Evolutionary conservation across 495 filamentous ascomycete genomes (phyloP).

Genomic region (Cercophora sp.): DNA sequence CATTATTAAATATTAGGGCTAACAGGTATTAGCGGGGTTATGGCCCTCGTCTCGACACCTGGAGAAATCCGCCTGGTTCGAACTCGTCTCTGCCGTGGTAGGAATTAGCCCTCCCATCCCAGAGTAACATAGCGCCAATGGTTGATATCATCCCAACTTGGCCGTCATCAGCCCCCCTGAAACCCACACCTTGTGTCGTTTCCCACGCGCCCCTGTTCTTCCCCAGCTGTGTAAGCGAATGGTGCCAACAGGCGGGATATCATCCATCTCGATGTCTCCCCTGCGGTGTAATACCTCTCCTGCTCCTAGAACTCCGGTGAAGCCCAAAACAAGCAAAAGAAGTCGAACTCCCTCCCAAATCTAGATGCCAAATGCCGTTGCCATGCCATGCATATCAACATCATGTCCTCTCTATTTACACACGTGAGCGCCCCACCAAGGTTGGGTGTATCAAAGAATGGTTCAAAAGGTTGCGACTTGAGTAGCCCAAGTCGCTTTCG

Average conservation of each 20-base stretch:
- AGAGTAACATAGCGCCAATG: neutral
- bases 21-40: constrained; percentile 21
- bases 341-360: constrained; percentile 37
- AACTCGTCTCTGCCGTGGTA: neutral
- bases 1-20: constrained; percentile 32
- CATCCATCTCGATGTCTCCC: constrained; percentile 19
- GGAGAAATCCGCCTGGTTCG: constrained; percentile 4
- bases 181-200: constrained; percentile 7
- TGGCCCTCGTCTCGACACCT: constrained; percentile 7
- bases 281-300: constrained; percentile 22
- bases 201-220: neutral
- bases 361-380: constrained; percentile 52
- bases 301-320: constrained; percentile 48
- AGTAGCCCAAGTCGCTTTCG: neutral
- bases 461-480: constrained; percentile 15
- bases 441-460: constrained; percentile 29
- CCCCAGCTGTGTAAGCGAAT: constrained; percentile 24
- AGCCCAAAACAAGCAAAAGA: constrained; percentile 29
- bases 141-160: neutral
- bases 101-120: neutral
- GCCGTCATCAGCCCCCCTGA: constrained; percentile 3
- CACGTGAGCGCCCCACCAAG: constrained; percentile 32
- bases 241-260: constrained; percentile 30
- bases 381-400: constrained; percentile 53
- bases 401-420: constrained; percentile 49